Percentiles rank a stretch among this genome's conserved stretches.
Evolutionary conservation across 345 rosid genomes (phyloP).

Genomic region (Aquilaria yunnanensis): DNA sequence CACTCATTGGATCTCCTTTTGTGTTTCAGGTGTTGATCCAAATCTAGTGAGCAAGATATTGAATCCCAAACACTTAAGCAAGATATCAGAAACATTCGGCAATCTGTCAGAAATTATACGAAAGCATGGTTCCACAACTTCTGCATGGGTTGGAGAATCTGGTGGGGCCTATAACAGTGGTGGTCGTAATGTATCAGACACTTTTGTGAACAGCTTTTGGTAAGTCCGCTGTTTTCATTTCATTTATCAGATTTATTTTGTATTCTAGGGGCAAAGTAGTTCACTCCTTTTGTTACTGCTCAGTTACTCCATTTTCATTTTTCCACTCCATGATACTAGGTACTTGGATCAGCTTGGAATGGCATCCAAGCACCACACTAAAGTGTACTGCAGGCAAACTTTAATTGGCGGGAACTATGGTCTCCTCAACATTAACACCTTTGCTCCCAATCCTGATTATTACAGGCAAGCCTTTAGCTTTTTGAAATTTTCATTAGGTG

Average conservation of each 20-base stretch:
- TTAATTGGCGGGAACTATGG: constrained; percentile 91
- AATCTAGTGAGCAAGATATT: constrained; percentile 64
- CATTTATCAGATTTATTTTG: background rate
- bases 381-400: constrained; percentile 96
- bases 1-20: background rate
- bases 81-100: constrained; percentile 49
- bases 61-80: constrained; percentile 62
- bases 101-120: constrained; percentile 44
- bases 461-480: constrained; percentile 51
- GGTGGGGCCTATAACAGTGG: constrained; percentile 99
- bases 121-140: constrained; percentile 77
- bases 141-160: constrained; percentile 98
- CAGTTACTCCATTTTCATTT: constrained; percentile 1
- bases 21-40: constrained; percentile 71
- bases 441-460: constrained; percentile 87
- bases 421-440: constrained; percentile 61
- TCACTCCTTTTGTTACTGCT: background rate
- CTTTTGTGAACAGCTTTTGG: constrained; percentile 95
- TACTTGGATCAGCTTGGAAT: constrained; percentile 98
- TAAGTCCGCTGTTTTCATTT: constrained; percentile 19
- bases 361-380: constrained; percentile 86
- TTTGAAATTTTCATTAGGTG: background rate
- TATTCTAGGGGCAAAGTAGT: background rate
- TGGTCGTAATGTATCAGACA: constrained; percentile 72
- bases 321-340: constrained; percentile 31